Evolutionary conservation across 345 rosid species (phyloP), one percentile per base, ranked within the genome.

Genomic region (Mangifera indica): DNA sequence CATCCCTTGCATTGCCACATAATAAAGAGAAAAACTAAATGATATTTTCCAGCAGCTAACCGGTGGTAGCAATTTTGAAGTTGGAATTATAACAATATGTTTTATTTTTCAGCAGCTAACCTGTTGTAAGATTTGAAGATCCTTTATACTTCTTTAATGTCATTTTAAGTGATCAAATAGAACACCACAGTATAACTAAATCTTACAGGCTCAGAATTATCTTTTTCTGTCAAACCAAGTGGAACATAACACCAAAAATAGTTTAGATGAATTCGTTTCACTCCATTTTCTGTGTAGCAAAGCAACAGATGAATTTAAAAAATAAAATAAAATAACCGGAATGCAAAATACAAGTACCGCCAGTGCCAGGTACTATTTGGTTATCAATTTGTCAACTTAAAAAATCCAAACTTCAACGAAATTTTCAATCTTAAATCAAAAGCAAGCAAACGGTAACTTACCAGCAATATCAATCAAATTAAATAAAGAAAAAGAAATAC

Each of bases 331-430:
- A n/a, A n/a, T n/a, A n/a, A n/a, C n/a, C n/a, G n/a, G 11, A 10
- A 2, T 17, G 64, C 44, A 51, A 25, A 66, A 66, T 66, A 22
- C 56, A 66, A 66, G 57, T 48, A 21, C 10, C 29, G 59, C 26
- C 1, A 40, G 12, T 51, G 59, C 26, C 1, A 40, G 12, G 5
- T 56, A 7, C 4, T 48, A 20, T 48, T 46, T 26, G 42, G 13
- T 29, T 49, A 17, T 42, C 13, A 42, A 20, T 20, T 11, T 61
- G 37, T 18, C 21, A 37, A 52, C 14, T 67, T 52, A 6, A 1
- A 67, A 68, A 1, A 40, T 21, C 52, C 11, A 55, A 54, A 68
- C 7, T 34, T 37, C 51, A 67, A 67, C 61, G n/a, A 21, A 53
- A 34, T 37, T 22, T n/a, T 13, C 20, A 61, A 34, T 67, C 71